These are phyloP conservation scores for Ophiosphaerella herpotricha DNA, from an alignment of 2,329 filamentous ascomycete genomes.

Conservation along the genomic window DNA sequence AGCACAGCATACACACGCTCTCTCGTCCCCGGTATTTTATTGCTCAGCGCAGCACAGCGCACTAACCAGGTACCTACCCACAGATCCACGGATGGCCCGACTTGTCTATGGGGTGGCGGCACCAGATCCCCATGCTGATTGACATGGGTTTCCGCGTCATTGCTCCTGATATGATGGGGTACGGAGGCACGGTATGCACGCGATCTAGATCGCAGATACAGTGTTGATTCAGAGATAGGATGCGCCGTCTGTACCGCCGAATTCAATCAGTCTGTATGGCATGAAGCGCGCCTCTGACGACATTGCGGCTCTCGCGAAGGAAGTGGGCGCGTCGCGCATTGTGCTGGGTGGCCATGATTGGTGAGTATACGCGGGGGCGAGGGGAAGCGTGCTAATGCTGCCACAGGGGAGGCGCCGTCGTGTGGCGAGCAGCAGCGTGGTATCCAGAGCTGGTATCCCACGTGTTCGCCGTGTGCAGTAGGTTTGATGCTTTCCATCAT, in stretches of 20 bases:
- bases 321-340: slow-evolving; percentile 62
- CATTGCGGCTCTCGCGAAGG: slow-evolving; percentile 70
- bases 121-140: slow-evolving; percentile 79
- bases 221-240: slow-evolving; percentile 33
- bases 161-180: slow-evolving; percentile 85
- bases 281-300: slow-evolving; percentile 73
- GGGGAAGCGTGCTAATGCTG: slow-evolving; percentile 1
- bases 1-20: neutral
- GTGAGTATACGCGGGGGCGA: slow-evolving; percentile 31
- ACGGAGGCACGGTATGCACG: slow-evolving; percentile 68
- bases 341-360: slow-evolving; percentile 93
- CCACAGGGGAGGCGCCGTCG: slow-evolving; percentile 72
- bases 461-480: slow-evolving; percentile 76
- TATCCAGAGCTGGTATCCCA: slow-evolving; percentile 69
- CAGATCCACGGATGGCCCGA: slow-evolving; percentile 83
- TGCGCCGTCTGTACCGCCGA: slow-evolving; percentile 60
- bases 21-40: neutral
- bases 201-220: too few species aligned
- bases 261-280: slow-evolving; percentile 66
- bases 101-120: slow-evolving; percentile 82
- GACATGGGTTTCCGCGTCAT: slow-evolving; percentile 77
- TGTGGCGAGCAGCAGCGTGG: slow-evolving; percentile 75
- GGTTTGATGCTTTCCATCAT: slow-evolving; percentile 34
- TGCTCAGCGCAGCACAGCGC: neutral
- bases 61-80: slow-evolving; percentile 6